Evolutionary conservation across 164 flowering plant species (phyloP), one percentile per base, ranked within the genome.

Genomic region (Sedum album): DNA sequence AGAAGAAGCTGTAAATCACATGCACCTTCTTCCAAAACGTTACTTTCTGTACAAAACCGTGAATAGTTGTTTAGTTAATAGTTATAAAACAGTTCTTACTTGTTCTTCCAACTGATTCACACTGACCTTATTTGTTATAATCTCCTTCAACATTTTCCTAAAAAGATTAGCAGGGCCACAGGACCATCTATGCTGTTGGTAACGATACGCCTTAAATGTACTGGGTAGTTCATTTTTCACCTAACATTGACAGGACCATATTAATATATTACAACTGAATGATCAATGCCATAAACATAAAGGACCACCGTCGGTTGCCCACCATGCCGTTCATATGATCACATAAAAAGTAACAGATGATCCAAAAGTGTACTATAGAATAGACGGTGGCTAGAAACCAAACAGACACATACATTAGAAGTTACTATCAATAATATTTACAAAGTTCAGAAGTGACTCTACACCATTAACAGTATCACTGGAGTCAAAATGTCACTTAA

Each of bases 221-320:
- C 90, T 86, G 0, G 90, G 88, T 75, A 86, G 69, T 73, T 86
- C 90, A 77, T 77, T 86, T 78, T 84, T 86, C 72, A 86, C 90
- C 88, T 86, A 41, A 21, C 67, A 65, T n/a, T 17, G 6, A 20
- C 39, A 65, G 46, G 46, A 36, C 46, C 46, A 11, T 15, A 13
- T 38, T 13, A 65, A 41, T n/a, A 65, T 26, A 15, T 39, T n/a
- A n/a, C 25, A 64, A n/a, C 36, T 0, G 66, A 39, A 6, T 10
- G 6, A 31, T 64, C 13, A 35, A 15, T 35, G 42, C 42, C 46
- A 35, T 65, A 65, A n/a, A n/a, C n/a, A n/a, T n/a, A n/a, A n/a
- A n/a, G n/a, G n/a, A n/a, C n/a, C n/a, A n/a, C n/a, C n/a, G 33
- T 28, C 33, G 20, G 62, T 57, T 28, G 20, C 17, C 17, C 17